Percentiles rank a stretch among this genome's conserved stretches.
Conservation (phyloP, 163 green algal species). For the Scenedesmus sp. region DNA sequence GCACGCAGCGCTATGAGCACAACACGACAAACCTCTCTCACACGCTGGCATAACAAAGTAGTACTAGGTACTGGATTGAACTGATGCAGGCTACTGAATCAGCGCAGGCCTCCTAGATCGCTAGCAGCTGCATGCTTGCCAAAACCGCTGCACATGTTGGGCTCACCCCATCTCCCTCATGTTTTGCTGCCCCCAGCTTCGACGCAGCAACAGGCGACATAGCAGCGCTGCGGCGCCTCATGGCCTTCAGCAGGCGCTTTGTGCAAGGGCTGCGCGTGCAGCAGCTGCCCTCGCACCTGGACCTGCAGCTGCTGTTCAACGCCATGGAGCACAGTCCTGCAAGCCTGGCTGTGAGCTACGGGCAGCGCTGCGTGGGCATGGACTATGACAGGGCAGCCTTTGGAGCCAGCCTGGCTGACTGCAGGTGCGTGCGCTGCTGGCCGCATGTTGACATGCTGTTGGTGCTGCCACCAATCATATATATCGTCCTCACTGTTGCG, state of each 20-base stretch:
- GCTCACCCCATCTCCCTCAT: not conserved
- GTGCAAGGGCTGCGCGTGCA: conserved; percentile 73
- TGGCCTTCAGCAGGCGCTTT: conserved; percentile 77
- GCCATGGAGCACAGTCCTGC: conserved; percentile 54
- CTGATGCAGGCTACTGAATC: too few species aligned
- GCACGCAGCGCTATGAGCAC: not conserved
- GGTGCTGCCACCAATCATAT: not conserved
- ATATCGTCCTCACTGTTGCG: not conserved
- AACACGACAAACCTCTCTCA: not conserved
- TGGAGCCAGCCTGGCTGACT: conserved; percentile 86
- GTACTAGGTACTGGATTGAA: too few species aligned
- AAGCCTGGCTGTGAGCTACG: conserved; percentile 73
- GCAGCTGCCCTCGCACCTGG: conserved; percentile 83
- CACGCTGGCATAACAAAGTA: not conserved
- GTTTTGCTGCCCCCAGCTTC: conserved; percentile 61
- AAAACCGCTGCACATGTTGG: not conserved
- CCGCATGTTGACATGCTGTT: not conserved
- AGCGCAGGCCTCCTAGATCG: not conserved
- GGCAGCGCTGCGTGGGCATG: conserved; percentile 80
- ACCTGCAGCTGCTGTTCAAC: conserved; percentile 61
- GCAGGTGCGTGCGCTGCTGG: conserved; percentile 47
- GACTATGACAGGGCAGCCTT: conserved; percentile 84
- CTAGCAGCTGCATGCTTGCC: not conserved
- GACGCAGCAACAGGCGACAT: conserved; percentile 62
- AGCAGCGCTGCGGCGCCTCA: conserved; percentile 61